These are phyloP conservation scores for Arctostaphylos glauca DNA, from an alignment of 148 eudicot species.

Conservation along the genomic window DNA sequence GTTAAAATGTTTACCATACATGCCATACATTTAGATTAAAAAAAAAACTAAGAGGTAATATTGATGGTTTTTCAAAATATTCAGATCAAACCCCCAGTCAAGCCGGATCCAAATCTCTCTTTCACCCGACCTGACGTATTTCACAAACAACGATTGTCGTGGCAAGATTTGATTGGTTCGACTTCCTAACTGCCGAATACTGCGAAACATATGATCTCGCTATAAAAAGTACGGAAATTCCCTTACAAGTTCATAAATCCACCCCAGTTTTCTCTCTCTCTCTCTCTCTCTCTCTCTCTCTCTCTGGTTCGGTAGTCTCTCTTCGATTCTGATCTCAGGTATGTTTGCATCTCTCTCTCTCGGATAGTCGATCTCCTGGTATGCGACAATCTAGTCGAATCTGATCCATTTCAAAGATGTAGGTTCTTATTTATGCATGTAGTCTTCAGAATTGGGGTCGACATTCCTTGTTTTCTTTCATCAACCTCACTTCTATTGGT, in stretches of 20 bases:
- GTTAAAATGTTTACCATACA: too few species aligned
- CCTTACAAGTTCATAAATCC: not conserved
- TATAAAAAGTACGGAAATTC: not conserved
- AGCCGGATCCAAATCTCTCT: too few species aligned
- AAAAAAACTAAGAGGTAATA: too few species aligned
- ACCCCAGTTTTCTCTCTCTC: not conserved
- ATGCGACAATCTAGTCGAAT: not conserved
- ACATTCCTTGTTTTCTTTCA: not conserved
- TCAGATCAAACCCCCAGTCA: too few species aligned
- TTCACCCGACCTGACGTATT: not conserved
- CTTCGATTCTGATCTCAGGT: conserved; percentile 2
- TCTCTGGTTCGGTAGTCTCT: not conserved
- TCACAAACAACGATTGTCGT: not conserved
- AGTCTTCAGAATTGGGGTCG: too few species aligned
- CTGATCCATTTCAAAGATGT: not conserved
- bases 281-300: too few species aligned
- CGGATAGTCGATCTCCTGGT: not conserved
- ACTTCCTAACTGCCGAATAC: not conserved
- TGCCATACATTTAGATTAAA: too few species aligned
- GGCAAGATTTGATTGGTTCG: not conserved
- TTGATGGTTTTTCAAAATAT: too few species aligned
- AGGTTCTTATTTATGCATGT: too few species aligned
- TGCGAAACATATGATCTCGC: not conserved
- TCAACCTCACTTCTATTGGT: not conserved
- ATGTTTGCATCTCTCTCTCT: not conserved